phyloP scores from a whole-genome alignment of 2,329 filamentous ascomycete species.

The Rhexocercosporidium sp. region DNA sequence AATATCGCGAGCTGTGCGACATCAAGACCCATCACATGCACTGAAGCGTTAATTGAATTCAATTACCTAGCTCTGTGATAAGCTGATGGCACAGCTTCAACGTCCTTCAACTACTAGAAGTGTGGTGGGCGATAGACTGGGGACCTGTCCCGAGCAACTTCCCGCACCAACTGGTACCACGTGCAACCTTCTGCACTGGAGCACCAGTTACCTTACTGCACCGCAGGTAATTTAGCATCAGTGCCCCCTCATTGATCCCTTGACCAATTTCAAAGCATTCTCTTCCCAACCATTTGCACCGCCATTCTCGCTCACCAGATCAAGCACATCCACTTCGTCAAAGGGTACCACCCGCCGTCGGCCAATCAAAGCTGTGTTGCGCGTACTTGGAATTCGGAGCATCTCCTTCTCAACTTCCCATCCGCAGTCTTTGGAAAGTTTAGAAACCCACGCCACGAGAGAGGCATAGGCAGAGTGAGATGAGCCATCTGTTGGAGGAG shows the following conservation, averaged over 20 bases:
- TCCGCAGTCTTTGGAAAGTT: slow-evolving; percentile 73
- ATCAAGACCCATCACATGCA: too few relatives aligned
- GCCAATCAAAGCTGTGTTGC: slow-evolving; percentile 83
- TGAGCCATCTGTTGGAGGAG: slow-evolving; percentile 48
- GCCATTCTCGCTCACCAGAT: slow-evolving; percentile 56
- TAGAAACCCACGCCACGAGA: slow-evolving; percentile 77
- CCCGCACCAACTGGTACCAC: too few relatives aligned
- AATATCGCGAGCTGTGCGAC: too few relatives aligned
- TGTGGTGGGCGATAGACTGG: too few relatives aligned
- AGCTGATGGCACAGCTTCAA: too few relatives aligned
- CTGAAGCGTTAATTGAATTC: too few relatives aligned
- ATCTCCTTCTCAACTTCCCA: slow-evolving; percentile 83
- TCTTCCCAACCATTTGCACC: slow-evolving; percentile 62
- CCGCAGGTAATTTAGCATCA: slow-evolving; percentile 22
- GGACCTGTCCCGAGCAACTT: too few relatives aligned
- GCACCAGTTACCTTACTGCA: background rate
- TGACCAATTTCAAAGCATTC: slow-evolving; percentile 67
- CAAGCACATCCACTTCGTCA: slow-evolving; percentile 47
- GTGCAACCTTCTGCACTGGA: background rate
- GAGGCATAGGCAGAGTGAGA: slow-evolving; percentile 78
- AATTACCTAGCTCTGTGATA: too few relatives aligned
- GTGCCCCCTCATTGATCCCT: slow-evolving; percentile 46
- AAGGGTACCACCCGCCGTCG: slow-evolving; percentile 47
- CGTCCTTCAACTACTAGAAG: too few relatives aligned
- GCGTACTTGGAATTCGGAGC: slow-evolving; percentile 88